Base-by-base conservation (phyloP, 495 filamentous ascomycete genomes). In the Lentithecium fluviatile region DNA sequence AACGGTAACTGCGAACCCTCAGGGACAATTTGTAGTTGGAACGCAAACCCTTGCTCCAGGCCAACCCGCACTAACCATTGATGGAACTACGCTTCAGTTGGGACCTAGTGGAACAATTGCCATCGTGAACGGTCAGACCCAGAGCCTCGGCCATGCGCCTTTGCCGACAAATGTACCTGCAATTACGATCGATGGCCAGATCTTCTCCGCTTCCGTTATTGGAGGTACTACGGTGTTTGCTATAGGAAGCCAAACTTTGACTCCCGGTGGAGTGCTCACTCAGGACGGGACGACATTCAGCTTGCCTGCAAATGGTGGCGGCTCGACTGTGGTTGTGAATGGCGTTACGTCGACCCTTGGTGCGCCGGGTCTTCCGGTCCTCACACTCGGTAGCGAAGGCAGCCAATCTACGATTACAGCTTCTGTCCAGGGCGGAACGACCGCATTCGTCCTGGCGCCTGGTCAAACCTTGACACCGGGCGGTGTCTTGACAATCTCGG, bases 101-200 rank as follows among this genome's bases (percentile, higher is more conserved):
- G 65, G 65, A 6, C 65, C 65, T n/a, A 62, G 60, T 24, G 65
- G 65, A 36, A 60, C 65, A 0, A 64, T 67, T 29, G 65, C 65
- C 1, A 29, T 67, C 19, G 59, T 67, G 12, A 62, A 68, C 32
- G 65, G 60, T 32, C 46, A 54, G 2, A 68, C 65, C 2, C 60
- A 63, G 29, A 68, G 54, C 6, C 59, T 68, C n/a, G 54, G 55
- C 21, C 20, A 57, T 19, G 61, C 32, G 6, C 63, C 40, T 15
- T 34, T 58, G 15, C 10, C 50, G 5, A 57, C 52, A n/a, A 46
- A 52, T 29, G 13, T 24, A 10, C 69, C 71, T 32, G 58, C 63
- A 11, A 24, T 74, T 7, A 73, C 71, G 0, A 47, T 73, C 11
- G 58, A 57, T 17, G 63, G 50, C n/a, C 40, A 70, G 38, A 66